phyloP scores from a whole-genome alignment of 352 stramenopile species.

The Phytophthora pistaciae region DNA sequence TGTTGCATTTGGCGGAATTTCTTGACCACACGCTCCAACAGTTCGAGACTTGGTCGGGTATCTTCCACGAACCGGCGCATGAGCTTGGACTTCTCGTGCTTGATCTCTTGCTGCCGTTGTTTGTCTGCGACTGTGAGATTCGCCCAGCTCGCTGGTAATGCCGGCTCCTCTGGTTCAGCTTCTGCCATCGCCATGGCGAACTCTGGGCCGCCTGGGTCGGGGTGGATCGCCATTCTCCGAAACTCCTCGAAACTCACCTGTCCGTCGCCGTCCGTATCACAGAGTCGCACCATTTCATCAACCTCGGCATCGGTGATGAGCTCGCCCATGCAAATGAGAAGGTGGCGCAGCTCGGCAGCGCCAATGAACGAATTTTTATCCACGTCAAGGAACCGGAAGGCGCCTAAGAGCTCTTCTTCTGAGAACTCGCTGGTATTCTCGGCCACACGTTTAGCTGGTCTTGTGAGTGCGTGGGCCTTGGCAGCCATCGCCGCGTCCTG shows the following conservation, averaged over 20 bases:
- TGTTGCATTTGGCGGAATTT: constrained; percentile 73
- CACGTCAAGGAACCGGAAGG: constrained; percentile 94
- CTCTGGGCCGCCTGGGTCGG: constrained; percentile 84
- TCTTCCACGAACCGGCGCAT: constrained; percentile 79
- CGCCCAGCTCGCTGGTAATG: constrained; percentile 6
- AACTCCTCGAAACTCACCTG: constrained; percentile 95
- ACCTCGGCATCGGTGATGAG: constrained; percentile 96
- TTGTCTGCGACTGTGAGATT: constrained; percentile 61
- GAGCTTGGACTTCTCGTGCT: constrained; percentile 77
- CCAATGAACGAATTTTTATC: constrained; percentile 96
- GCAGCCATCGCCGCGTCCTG: constrained; percentile 35
- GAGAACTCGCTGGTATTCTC: constrained; percentile 83
- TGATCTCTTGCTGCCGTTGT: constrained; percentile 58
- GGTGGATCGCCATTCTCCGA: constrained; percentile 89
- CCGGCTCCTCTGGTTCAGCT: constrained; percentile 28
- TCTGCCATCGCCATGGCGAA: constrained; percentile 63
- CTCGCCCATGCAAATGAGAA: constrained; percentile 96
- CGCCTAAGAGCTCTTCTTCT: constrained; percentile 92
- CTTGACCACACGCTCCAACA: constrained; percentile 64
- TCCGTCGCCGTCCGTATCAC: constrained; percentile 93
- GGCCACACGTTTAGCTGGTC: constrained; percentile 33
- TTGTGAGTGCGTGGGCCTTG: constrained; percentile 27
- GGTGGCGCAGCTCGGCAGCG: constrained; percentile 92
- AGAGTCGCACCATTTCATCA: constrained; percentile 94
- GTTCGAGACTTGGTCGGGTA: constrained; percentile 67